These are phyloP conservation scores for Pseudogymnoascus sp. DNA, from an alignment of 2,329 filamentous ascomycete genomes.

Conservation along the genomic window DNA sequence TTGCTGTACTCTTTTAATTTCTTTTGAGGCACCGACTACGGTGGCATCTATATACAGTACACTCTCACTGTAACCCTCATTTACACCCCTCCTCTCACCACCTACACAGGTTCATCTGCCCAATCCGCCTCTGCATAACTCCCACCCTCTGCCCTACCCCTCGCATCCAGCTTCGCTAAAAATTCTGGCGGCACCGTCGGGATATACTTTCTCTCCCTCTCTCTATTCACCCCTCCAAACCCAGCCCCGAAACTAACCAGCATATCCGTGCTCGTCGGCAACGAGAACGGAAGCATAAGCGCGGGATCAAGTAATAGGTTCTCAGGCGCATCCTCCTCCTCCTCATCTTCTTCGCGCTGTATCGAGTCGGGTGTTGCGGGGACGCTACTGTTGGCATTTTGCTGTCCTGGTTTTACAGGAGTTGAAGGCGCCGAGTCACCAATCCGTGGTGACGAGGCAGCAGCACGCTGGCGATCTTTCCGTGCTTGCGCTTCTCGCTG, in stretches of 20 bases:
- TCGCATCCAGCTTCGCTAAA: constrained; percentile 71
- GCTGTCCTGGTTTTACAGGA: constrained; percentile 30
- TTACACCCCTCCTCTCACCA: not conserved
- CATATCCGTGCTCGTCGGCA: constrained; percentile 97
- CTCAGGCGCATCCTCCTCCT: constrained; percentile 62
- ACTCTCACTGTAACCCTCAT: not conserved
- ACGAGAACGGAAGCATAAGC: constrained; percentile 86
- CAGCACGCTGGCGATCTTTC: constrained; percentile 44
- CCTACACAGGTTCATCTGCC: constrained; percentile 2
- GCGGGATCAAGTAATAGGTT: constrained; percentile 79
- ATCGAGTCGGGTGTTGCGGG: constrained; percentile 31
- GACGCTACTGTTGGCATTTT: constrained; percentile 31
- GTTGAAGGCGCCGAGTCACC: constrained; percentile 35
- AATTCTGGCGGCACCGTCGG: constrained; percentile 93
- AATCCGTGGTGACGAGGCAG: constrained; percentile 33
- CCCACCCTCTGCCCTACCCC: not conserved
- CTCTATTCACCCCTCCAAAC: constrained; percentile 84
- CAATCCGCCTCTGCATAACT: not conserved
- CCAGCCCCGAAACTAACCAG: constrained; percentile 89
- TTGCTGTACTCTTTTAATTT: not conserved
- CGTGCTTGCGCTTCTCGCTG: constrained; percentile 63
- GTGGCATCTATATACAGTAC: not conserved
- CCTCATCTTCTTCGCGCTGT: constrained; percentile 27
- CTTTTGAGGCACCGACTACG: not conserved
- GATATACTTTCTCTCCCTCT: constrained; percentile 90